Percentiles rank a stretch among this genome's conserved stretches.
These are phyloP conservation scores for Blastobotrys muscicola DNA, from an alignment of 805 yeast genomes.

Conservation along the genomic window DNA sequence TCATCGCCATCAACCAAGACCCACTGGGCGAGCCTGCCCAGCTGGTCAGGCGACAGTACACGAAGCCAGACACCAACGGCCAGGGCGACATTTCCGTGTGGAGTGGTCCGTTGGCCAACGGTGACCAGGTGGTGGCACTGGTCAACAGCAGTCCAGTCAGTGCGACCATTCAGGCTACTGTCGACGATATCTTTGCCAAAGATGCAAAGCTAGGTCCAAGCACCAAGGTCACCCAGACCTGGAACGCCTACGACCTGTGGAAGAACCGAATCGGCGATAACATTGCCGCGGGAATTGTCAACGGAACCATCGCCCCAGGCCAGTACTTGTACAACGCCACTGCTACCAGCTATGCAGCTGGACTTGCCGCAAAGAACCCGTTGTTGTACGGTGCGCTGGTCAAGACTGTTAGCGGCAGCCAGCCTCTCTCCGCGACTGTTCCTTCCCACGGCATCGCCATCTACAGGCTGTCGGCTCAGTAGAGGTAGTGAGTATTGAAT, in stretches of 20 bases:
- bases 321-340: background rate
- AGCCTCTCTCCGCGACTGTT: background rate
- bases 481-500: no score
- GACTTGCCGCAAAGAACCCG: background rate
- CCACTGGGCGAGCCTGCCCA: slow-evolving; percentile 1
- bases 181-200: background rate
- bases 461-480: background rate
- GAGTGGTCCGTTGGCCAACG: background rate
- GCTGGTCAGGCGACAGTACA: background rate
- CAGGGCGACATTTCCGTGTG: background rate
- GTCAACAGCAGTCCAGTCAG: background rate
- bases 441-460: slow-evolving; percentile 1
- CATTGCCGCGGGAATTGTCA: background rate
- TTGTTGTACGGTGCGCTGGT: background rate
- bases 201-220: background rate
- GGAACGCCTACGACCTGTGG: background rate
- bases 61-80: no score
- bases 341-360: background rate
- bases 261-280: background rate
- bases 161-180: background rate
- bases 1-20: slow-evolving; percentile 4
- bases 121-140: slow-evolving; percentile 3
- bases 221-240: background rate
- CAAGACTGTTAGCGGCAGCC: background rate
- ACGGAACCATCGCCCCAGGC: background rate